Evolutionary conservation across 2,329 filamentous ascomycete species (phyloP), one percentile per base, ranked within the genome.

Genomic region (Coniosporium tulheliwenetii): DNA sequence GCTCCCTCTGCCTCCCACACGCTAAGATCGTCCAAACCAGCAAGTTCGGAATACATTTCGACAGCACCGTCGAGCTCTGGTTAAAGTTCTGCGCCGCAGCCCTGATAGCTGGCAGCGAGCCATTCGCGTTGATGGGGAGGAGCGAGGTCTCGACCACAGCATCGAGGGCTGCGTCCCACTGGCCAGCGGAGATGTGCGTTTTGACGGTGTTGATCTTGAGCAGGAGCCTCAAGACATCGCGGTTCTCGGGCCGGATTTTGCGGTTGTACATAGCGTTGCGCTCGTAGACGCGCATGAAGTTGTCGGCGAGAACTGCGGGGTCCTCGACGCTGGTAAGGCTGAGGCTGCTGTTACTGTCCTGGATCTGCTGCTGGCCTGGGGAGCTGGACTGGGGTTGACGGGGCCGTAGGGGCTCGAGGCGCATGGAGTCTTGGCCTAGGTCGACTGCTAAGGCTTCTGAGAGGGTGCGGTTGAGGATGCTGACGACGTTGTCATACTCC

Each of bases 401-500:
- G 30, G 85, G 83, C 62, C 85, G 86, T 50, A 93, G 68, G 2
- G 85, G 85, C 60, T 86, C 77, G 39, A 93, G 66, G 35, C 79
- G 79, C 60, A 87, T 70, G 13, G 81, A 77, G 43, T 85, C 79
- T 50, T 91, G 81, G 40, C 85, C 86, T 50, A 94, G 73, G 52
- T 93, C 86, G 9, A 89, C 72, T 10, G 85, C 81, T 44, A 96
- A 78, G 36, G 85, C 84, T 59, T 96, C 86, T 42, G 87, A 93
- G 31, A 98, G 70, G 3, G 87, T 81, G 33, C 86, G 81, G 61
- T 87, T 94, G 54, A 96, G 76, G 48, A 96, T 89, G 19, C 75
- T 69, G 36, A 95, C 77, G n/a, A 96, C 93, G 41, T 79, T 86
- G 58, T 98, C 86, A 57, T 93, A 96, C 58, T 98, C 87, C 53